A percentile compares a stretch with the other conserved stretches of the same genome.
phyloP scores from a whole-genome alignment of 2,329 filamentous ascomycete species.

The Hypoxylon sp. region DNA sequence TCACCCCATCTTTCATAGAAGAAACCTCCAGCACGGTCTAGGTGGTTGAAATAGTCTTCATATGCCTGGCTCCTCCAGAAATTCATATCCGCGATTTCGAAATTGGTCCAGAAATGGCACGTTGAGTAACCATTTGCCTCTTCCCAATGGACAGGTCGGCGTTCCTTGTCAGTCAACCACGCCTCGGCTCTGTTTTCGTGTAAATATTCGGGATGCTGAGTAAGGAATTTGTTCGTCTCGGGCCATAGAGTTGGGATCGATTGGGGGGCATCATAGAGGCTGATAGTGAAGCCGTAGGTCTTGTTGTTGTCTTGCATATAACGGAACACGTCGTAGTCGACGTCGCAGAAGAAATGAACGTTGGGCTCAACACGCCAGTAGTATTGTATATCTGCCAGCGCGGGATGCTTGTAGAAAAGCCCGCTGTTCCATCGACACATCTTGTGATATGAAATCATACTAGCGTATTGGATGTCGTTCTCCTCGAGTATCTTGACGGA shows the following conservation, averaged over 20 bases:
- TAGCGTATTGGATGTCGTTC: conserved; percentile 89
- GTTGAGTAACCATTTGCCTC: conserved; percentile 95
- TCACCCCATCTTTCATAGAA: conserved; percentile 99
- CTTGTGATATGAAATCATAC: conserved; percentile 92
- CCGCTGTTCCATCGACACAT: conserved; percentile 99
- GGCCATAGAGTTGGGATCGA: conserved; percentile 93
- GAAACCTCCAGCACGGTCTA: conserved; percentile 94
- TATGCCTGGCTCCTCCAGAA: conserved; percentile 94
- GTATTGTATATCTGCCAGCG: conserved; percentile 83
- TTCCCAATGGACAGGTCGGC: conserved; percentile 82
- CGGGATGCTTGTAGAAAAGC: conserved; percentile 96
- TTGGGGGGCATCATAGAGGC: conserved; percentile 90
- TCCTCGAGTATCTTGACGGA: conserved; percentile 86
- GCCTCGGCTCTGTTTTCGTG: conserved; percentile 86
- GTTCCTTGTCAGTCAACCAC: conserved; percentile 85
- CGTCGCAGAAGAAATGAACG: conserved; percentile 98
- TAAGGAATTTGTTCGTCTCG: conserved; percentile 92
- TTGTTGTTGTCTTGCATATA: conserved; percentile 99
- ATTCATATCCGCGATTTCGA: conserved; percentile 92
- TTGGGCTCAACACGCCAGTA: conserved; percentile 99
- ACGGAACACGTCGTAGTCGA: conserved; percentile 98
- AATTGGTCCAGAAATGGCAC: conserved; percentile 99
- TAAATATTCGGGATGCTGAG: conserved; percentile 84
- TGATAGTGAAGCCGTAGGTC: conserved; percentile 98
- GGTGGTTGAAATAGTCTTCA: conserved; percentile 95